phyloP scores from a whole-genome alignment of 805 yeast genomes.

The Tetrapisispora namnaoensis region DNA sequence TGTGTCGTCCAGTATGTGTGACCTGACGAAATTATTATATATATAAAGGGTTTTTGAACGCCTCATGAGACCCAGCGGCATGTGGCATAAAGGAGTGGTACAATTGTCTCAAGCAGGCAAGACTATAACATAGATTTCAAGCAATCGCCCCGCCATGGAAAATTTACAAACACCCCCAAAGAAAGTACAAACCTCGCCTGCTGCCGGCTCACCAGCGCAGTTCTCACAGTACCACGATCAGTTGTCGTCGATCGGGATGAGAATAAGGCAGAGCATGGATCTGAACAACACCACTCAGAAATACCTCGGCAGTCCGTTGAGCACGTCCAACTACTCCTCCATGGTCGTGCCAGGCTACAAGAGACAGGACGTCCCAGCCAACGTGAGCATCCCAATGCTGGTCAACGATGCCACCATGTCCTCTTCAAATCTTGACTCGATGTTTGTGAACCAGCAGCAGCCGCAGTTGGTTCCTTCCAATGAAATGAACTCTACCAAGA shows the following conservation, averaged over 20 bases:
- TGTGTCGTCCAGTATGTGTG: too few relatives aligned
- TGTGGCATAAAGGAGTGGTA: too few relatives aligned
- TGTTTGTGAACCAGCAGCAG: not conserved
- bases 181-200: slow-evolving; percentile 17
- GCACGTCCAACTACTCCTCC: not conserved
- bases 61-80: too few relatives aligned
- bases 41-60: not conserved
- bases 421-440: slow-evolving; percentile 3
- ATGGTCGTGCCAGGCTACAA: slow-evolving; percentile 2
- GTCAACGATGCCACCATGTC: slow-evolving; percentile 27
- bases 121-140: too few relatives aligned
- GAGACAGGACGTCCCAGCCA: not conserved
- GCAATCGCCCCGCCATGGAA: not conserved
- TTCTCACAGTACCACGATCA: slow-evolving; percentile 25
- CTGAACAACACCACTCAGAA: slow-evolving; percentile 13
- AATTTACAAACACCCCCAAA: not conserved
- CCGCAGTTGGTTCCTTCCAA: slow-evolving; percentile 1
- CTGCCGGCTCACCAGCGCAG: slow-evolving; percentile 14
- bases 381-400: slow-evolving; percentile 27
- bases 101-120: too few relatives aligned
- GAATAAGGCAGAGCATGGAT: slow-evolving; percentile 56
- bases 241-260: slow-evolving; percentile 56
- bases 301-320: not conserved
- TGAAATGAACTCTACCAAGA: slow-evolving; percentile 3
- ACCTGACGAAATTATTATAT: not conserved